Evolutionary conservation across 2,329 filamentous ascomycete genomes (phyloP), one percentile per base, ranked within the genome.

Genomic region (Intubia oerlemansii): DNA sequence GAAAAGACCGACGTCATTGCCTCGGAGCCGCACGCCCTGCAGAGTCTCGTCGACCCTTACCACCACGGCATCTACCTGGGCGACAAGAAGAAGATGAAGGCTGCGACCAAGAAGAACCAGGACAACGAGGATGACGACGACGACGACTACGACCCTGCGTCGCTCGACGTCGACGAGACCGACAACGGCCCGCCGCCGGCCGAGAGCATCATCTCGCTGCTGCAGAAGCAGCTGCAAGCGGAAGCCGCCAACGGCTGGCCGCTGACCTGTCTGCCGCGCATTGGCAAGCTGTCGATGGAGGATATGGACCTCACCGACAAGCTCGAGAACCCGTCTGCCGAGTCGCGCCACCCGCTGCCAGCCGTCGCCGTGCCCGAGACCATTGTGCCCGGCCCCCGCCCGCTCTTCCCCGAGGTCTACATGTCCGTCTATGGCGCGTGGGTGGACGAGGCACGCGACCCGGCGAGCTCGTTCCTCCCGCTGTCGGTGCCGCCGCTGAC

Each of bases 1-100:
- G 79, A 90, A 38, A 92, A 90, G 57, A 95, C 88, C 2, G 84
- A 88, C 32, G 81, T 95, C 38, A 90, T 95, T 41, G 82, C 85
- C 9, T 79, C 76, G 3, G 82, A 88, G 36, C 77, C 79, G 9
- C 80, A 93, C 46, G 65, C 77, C 3, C 61, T 95, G 20, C 84
- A 93, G 46, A 61, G 71, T 17, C 56, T 93, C 31, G 80, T 95
- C 28, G 80, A 93, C 40, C 81, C 84, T 2, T 93, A 85, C 46
- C 68, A 68, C 30, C 60, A 36, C 32, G 34, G 34, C 4, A 21
- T 32, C 2, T n/a, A 25, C 23, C 22, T 23, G 22, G 32, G 28
- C 27, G 13, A 15, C 18, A 23, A 28, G 28, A 25, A 21, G 17
- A 13, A 13, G 17, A 14, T 22, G 7, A 29, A 32, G 24, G 21